A percentile compares a stretch with the other conserved stretches of the same genome.
Conservation (phyloP, 1,284 basidiomycete species). For the Macrocystidia cucumis region DNA sequence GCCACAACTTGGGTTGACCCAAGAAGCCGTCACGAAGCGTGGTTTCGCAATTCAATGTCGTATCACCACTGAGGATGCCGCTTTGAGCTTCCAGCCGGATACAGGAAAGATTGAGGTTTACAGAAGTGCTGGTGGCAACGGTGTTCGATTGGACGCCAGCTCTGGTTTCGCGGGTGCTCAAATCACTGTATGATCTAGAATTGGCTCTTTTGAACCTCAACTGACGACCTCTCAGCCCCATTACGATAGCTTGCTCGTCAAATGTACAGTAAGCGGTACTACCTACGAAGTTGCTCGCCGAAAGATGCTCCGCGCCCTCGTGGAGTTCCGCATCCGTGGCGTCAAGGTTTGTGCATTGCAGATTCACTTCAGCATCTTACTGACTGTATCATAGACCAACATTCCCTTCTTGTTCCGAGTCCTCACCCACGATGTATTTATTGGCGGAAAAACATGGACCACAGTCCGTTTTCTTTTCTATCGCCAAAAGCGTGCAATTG, state of each 20-base stretch:
- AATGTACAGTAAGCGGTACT: slow-evolving; percentile 93
- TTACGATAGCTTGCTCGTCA: slow-evolving; percentile 97
- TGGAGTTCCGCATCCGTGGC: slow-evolving; percentile 99
- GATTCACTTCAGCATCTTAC: slow-evolving; percentile 1
- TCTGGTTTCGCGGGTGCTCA: slow-evolving; percentile 99
- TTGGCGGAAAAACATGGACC: slow-evolving; percentile 96
- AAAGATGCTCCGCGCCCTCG: slow-evolving; percentile 98
- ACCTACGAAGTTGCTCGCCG: slow-evolving; percentile 98
- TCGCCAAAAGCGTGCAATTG: no score
- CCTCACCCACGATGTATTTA: slow-evolving; percentile 96
- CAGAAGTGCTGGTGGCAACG: slow-evolving; percentile 97
- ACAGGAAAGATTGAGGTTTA: slow-evolving; percentile 99
- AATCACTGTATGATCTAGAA: slow-evolving; percentile 70
- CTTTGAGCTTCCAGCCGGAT: slow-evolving; percentile 91
- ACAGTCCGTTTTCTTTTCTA: slow-evolving; percentile 46
- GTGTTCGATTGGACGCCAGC: slow-evolving; percentile 94
- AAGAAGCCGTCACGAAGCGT: slow-evolving; percentile 93
- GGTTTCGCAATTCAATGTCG: slow-evolving; percentile 99
- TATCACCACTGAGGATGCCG: slow-evolving; percentile 98
- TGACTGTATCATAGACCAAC: slow-evolving; percentile 62
- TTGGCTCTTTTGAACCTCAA: slow-evolving; percentile 3
- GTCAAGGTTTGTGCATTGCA: slow-evolving; percentile 62
- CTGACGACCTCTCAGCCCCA: slow-evolving; percentile 57
- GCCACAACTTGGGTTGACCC: slow-evolving; percentile 92
- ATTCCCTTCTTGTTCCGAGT: slow-evolving; percentile 99